Evolutionary conservation across 2,329 filamentous ascomycete genomes (phyloP).

Genomic region (Aureobasidium sp.): DNA sequence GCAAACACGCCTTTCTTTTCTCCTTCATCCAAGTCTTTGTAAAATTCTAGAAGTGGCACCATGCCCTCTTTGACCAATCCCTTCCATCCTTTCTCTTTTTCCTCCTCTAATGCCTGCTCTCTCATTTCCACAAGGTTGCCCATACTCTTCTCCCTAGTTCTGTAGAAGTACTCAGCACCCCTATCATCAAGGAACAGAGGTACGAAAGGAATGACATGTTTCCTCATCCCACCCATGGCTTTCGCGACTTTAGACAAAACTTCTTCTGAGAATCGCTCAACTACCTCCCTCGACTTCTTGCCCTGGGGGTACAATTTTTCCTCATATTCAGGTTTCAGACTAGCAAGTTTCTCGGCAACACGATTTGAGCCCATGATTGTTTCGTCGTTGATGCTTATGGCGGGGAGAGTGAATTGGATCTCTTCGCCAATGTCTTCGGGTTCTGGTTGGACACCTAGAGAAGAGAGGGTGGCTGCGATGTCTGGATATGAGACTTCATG

Average conservation of each 20-base stretch:
- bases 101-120: background rate
- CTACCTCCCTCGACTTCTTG: background rate
- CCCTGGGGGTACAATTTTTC: background rate
- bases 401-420: slow-evolving; percentile 7
- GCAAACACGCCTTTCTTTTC: background rate
- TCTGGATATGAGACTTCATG: slow-evolving; percentile 15
- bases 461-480: background rate
- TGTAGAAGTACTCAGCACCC: slow-evolving; percentile 7
- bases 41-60: background rate
- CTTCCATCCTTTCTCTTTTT: background rate
- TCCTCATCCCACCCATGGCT: background rate
- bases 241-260: background rate
- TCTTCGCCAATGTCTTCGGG: background rate
- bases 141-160: background rate
- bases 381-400: background rate
- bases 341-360: slow-evolving; percentile 1
- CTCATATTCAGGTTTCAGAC: background rate
- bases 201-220: background rate
- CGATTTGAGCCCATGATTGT: slow-evolving; percentile 11
- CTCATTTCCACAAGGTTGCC: background rate
- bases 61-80: background rate
- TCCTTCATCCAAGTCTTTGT: background rate
- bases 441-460: background rate
- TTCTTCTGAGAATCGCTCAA: background rate
- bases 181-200: background rate